phyloP scores from a whole-genome alignment of 305 asterid genomes.

The Fraxinus latifolia region DNA sequence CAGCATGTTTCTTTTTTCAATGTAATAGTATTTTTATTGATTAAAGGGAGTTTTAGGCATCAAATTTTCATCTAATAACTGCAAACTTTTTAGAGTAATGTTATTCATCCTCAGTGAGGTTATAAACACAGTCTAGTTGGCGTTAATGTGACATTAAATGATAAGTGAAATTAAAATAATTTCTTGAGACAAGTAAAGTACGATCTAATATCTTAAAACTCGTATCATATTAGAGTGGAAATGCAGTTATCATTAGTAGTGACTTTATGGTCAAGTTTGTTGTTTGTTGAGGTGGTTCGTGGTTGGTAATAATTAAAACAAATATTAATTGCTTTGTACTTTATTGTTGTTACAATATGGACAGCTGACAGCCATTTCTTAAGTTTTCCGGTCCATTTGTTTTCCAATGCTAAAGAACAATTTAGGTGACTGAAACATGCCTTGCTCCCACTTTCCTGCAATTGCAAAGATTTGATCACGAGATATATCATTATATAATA shows the following conservation, averaged over 20 bases:
- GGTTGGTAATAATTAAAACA: background rate
- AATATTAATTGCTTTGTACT: background rate
- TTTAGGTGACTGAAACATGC: background rate
- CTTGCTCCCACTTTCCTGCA: background rate
- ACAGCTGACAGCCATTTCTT: background rate
- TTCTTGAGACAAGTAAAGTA: background rate
- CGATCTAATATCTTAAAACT: background rate
- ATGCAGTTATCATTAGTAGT: background rate
- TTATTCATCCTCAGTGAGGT: too few species aligned
- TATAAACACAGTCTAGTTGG: too few species aligned
- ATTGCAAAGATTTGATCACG: background rate
- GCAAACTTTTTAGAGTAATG: background rate
- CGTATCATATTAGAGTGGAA: background rate
- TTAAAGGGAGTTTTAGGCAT: background rate
- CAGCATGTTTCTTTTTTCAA: background rate
- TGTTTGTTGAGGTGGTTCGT: background rate
- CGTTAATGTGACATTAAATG: too few species aligned
- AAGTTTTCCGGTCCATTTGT: background rate
- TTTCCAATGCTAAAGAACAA: background rate
- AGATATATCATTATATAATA: background rate
- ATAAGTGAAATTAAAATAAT: background rate
- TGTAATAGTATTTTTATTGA: background rate
- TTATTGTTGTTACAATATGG: background rate
- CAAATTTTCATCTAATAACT: background rate
- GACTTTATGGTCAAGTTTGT: background rate